phyloP scores from a whole-genome alignment of 441 rosid genomes.

The Eruca vesicaria region DNA sequence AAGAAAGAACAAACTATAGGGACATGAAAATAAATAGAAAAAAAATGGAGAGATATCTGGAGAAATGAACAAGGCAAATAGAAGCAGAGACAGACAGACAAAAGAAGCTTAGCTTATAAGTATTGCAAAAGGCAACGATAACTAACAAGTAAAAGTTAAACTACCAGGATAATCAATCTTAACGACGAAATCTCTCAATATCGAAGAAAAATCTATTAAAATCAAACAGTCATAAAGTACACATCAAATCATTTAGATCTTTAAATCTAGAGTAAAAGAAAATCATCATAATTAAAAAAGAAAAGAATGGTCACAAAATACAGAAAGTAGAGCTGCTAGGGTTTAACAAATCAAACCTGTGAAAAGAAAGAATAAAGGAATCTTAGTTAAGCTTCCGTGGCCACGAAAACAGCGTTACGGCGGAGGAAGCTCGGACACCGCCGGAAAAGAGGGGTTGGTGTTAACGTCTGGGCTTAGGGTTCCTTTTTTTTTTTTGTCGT shows the following conservation, averaged over 20 bases:
- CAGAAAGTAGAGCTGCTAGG: slow-evolving; percentile 21
- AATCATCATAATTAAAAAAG: not conserved
- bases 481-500: slow-evolving; percentile 24
- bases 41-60: not conserved
- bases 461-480: slow-evolving; percentile 16
- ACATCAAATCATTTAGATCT: slow-evolving; percentile 25
- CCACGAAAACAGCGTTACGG: not conserved
- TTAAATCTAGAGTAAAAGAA: not conserved
- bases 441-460: slow-evolving; percentile 16
- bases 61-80: not conserved
- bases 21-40: slow-evolving; percentile 7
- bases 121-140: slow-evolving; percentile 9
- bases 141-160: slow-evolving; percentile 20
- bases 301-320: not conserved
- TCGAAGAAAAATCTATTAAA: not conserved
- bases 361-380: not conserved
- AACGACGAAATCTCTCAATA: slow-evolving; percentile 1
- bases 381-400: slow-evolving; percentile 14
- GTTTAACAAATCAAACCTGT: slow-evolving; percentile 25
- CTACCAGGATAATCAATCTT: not conserved
- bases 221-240: not conserved
- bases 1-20: slow-evolving; percentile 14
- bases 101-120: slow-evolving; percentile 16
- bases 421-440: slow-evolving; percentile 6
- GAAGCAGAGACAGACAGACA: slow-evolving; percentile 5